Conservation (phyloP, 176 grass and related monocot species). For the Tillandsia leiboldiana region DNA sequence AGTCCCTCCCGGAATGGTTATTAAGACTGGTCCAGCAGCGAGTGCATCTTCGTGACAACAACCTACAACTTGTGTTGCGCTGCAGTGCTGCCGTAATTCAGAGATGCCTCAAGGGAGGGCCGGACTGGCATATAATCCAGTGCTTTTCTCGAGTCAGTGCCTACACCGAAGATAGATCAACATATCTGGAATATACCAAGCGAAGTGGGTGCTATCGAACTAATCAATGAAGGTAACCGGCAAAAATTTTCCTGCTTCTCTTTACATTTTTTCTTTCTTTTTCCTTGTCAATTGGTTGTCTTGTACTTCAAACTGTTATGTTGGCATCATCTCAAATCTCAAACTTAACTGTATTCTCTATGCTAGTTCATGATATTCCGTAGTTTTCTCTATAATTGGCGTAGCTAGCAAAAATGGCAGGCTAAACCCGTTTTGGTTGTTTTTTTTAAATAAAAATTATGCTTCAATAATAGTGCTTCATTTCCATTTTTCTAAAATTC, state of each 20-base stretch:
- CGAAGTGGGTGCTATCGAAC: neutral
- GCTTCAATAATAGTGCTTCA: too few relatives aligned
- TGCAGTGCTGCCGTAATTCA: slow-evolving; percentile 2
- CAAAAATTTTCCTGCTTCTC: neutral
- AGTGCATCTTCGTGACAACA: neutral
- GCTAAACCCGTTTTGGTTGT: too few relatives aligned
- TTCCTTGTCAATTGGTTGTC: neutral
- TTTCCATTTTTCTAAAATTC: too few relatives aligned
- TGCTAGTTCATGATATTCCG: too few relatives aligned
- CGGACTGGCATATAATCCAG: slow-evolving; percentile 14
- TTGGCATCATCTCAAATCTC: too few relatives aligned
- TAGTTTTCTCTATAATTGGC: too few relatives aligned
- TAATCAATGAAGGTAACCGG: neutral
- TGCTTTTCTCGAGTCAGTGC: slow-evolving; percentile 13
- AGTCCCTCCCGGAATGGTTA: too few relatives aligned
- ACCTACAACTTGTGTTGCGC: neutral
- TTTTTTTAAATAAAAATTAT: too few relatives aligned
- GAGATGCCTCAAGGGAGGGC: slow-evolving; percentile 6
- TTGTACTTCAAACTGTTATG: too few relatives aligned
- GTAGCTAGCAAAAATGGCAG: too few relatives aligned
- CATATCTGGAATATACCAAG: slow-evolving; percentile 8
- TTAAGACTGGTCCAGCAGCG: neutral
- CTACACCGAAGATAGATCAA: slow-evolving; percentile 1
- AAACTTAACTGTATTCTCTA: too few relatives aligned
- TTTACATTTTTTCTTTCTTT: neutral